A percentile compares a stretch with the other conserved stretches of the same genome.
These are phyloP conservation scores for Huntiella savannae DNA, from an alignment of 2,329 filamentous ascomycete species.

Conservation along the genomic window DNA sequence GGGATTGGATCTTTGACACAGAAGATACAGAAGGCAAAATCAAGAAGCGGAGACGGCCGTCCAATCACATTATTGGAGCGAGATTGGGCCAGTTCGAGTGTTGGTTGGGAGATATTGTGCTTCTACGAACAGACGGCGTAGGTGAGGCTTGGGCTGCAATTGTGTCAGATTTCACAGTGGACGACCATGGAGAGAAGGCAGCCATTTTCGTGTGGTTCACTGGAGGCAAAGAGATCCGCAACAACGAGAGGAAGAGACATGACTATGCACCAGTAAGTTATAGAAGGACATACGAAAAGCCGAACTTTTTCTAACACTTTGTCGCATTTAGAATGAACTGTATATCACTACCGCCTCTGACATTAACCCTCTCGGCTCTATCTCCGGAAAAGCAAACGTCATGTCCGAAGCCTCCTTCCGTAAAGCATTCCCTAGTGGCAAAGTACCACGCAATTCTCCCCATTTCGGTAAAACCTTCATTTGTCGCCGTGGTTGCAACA, in stretches of 20 bases:
- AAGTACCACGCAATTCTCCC: slow-evolving; percentile 49
- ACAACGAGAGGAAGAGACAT: slow-evolving; percentile 59
- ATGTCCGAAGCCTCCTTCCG: slow-evolving; percentile 54
- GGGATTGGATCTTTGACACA: slow-evolving; percentile 11
- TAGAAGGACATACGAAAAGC: background rate
- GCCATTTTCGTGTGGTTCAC: slow-evolving; percentile 95
- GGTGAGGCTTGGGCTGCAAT: slow-evolving; percentile 88
- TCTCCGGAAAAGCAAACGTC: slow-evolving; percentile 74
- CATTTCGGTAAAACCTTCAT: slow-evolving; percentile 76
- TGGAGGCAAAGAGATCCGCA: slow-evolving; percentile 72
- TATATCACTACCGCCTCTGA: slow-evolving; percentile 84
- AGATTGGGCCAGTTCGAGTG: slow-evolving; percentile 68
- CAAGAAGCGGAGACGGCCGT: slow-evolving; percentile 20
- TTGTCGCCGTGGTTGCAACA: slow-evolving; percentile 77
- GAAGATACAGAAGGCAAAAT: slow-evolving; percentile 12
- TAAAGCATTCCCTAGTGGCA: slow-evolving; percentile 52
- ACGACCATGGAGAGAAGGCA: slow-evolving; percentile 56
- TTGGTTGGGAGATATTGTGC: slow-evolving; percentile 60
- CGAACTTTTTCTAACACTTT: background rate
- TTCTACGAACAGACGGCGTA: slow-evolving; percentile 71
- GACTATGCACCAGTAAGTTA: slow-evolving; percentile 51
- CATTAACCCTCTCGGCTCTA: slow-evolving; percentile 66
- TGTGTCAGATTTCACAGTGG: slow-evolving; percentile 62
- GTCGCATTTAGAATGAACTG: slow-evolving; percentile 50
- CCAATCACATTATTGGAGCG: slow-evolving; percentile 54